Percentiles rank a stretch among this genome's conserved stretches.
Conservation (phyloP, 495 filamentous ascomycete species). For the Penicillium taxi region DNA sequence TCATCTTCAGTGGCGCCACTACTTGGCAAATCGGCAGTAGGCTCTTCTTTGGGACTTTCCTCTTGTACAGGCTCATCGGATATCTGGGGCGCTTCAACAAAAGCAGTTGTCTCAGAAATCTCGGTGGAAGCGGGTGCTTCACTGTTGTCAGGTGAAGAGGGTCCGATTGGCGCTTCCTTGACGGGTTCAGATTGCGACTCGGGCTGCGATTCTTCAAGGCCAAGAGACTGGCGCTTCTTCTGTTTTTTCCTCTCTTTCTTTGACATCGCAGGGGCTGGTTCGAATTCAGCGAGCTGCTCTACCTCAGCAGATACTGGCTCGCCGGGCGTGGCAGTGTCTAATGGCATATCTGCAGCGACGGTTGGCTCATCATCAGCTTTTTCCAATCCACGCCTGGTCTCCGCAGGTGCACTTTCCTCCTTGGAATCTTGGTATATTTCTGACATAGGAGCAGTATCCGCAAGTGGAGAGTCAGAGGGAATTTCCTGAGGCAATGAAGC, state of each 20-base stretch:
- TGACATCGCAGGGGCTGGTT: background rate
- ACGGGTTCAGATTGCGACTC: slow-evolving; percentile 8
- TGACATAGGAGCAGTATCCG: background rate
- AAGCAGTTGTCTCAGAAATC: background rate
- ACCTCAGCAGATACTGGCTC: background rate
- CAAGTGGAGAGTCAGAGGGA: background rate
- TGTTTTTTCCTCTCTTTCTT: slow-evolving; percentile 17
- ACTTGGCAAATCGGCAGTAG: background rate
- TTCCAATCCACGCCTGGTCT: background rate
- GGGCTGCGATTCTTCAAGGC: slow-evolving; percentile 5
- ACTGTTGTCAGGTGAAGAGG: background rate
- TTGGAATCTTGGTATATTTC: background rate
- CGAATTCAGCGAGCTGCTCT: background rate
- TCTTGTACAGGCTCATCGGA: slow-evolving; percentile 4
- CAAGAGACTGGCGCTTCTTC: slow-evolving; percentile 26
- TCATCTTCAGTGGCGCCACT: slow-evolving; percentile 1
- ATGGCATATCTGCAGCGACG: background rate
- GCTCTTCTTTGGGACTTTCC: background rate
- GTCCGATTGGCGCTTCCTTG: background rate
- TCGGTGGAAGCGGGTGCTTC: background rate
- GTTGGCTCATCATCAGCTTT: background rate
- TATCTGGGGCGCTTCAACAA: background rate
- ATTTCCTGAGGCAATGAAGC: background rate
- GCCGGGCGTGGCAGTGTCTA: background rate
- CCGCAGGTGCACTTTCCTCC: background rate